Conservation (phyloP, 805 yeast species). For the Kurtzmaniella cleridarum region DNA sequence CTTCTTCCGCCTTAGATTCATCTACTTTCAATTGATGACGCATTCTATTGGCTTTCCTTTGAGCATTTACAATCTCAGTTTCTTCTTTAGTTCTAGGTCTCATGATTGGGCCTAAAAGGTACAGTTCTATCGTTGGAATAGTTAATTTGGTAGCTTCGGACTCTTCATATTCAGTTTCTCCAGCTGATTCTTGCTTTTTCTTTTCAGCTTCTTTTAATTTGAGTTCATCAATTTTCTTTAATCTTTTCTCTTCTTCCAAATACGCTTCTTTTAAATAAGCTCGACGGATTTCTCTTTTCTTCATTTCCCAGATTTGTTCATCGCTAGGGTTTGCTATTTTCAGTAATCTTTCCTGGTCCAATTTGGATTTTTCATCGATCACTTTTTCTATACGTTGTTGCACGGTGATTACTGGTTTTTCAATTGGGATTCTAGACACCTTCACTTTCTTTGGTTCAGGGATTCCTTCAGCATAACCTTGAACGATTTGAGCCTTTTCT, state of each 20-base stretch:
- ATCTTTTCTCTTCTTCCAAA: constrained; percentile 45
- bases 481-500: constrained; percentile 41
- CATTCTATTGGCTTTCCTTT: constrained; percentile 64
- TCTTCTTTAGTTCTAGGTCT: constrained; percentile 72
- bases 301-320: constrained; percentile 42
- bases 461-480: constrained; percentile 68
- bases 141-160: constrained; percentile 59
- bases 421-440: constrained; percentile 49
- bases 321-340: constrained; percentile 11
- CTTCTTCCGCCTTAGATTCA: constrained; percentile 47
- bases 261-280: constrained; percentile 62
- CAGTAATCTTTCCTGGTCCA: constrained; percentile 1
- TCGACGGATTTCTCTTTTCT: constrained; percentile 65
- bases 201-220: constrained; percentile 24
- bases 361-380: constrained; percentile 36
- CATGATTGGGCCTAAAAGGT: constrained; percentile 65
- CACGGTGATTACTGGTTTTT: constrained; percentile 52
- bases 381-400: constrained; percentile 52
- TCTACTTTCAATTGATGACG: constrained; percentile 46
- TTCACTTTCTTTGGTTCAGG: constrained; percentile 56
- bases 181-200: constrained; percentile 17
- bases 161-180: constrained; percentile 32
- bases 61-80: constrained; percentile 46
- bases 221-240: constrained; percentile 32
- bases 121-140: constrained; percentile 71